Conservation (phyloP, 1,284 basidiomycete genomes). For the Fomitopsis schrenkii region DNA sequence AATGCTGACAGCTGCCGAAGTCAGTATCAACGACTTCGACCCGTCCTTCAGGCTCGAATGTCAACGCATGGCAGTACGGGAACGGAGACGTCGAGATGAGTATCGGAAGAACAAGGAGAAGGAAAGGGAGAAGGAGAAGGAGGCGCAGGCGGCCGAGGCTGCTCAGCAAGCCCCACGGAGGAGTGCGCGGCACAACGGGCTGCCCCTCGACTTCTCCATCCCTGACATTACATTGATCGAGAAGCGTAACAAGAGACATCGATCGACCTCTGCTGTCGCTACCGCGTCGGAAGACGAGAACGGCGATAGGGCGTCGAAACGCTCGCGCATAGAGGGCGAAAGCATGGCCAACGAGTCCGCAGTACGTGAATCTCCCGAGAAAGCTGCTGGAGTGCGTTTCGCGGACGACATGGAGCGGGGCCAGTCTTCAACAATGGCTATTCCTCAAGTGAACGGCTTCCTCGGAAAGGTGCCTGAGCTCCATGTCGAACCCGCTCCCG, state of each 20-base stretch:
- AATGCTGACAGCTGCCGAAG: conserved; percentile 84
- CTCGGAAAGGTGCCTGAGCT: background rate
- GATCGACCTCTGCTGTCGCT: conserved; percentile 53
- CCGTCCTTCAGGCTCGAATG: conserved; percentile 80
- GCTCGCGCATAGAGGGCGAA: conserved; percentile 45
- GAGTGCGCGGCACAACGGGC: conserved; percentile 70
- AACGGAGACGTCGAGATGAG: conserved; percentile 66
- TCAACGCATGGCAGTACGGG: conserved; percentile 81
- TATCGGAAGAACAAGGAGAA: conserved; percentile 48
- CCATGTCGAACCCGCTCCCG: background rate
- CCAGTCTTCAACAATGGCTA: conserved; percentile 9
- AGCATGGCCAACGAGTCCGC: conserved; percentile 37
- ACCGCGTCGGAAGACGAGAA: conserved; percentile 54
- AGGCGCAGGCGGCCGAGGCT: conserved; percentile 28
- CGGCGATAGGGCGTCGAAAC: conserved; percentile 47
- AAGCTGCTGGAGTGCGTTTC: conserved; percentile 17
- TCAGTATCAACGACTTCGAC: conserved; percentile 91
- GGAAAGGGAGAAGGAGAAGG: conserved; percentile 47
- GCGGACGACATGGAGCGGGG: conserved; percentile 12
- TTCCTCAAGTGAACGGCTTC: conserved; percentile 27
- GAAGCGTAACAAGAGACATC: conserved; percentile 65
- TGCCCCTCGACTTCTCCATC: conserved; percentile 62
- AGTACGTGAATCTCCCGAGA: conserved; percentile 18
- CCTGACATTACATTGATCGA: conserved; percentile 72
- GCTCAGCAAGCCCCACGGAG: conserved; percentile 42